phyloP scores from a whole-genome alignment of 2,329 filamentous ascomycete species.

The Pseudopithomyces maydicus region DNA sequence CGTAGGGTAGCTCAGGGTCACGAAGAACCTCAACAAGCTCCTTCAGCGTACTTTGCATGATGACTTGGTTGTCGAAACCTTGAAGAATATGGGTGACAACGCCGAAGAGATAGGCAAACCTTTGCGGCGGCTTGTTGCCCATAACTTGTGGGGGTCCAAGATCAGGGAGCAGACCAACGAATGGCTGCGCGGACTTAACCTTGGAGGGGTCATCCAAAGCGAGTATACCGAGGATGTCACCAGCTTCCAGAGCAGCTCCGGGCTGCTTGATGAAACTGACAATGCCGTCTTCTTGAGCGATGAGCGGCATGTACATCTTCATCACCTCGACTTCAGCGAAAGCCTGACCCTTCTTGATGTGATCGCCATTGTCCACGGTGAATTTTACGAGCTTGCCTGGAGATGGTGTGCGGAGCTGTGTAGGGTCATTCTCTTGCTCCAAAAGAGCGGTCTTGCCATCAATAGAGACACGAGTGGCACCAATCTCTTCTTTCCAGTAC shows the following conservation, averaged over 20 bases:
- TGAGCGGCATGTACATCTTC: conserved; percentile 99
- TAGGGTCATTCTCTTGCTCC: conserved; percentile 98
- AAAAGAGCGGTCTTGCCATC: conserved; percentile 98
- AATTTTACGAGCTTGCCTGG: conserved; percentile 99
- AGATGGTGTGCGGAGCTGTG: conserved; percentile 90
- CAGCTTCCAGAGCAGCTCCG: conserved; percentile 94
- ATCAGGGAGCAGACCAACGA: conserved; percentile 86
- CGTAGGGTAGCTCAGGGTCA: conserved; percentile 88
- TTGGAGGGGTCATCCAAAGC: conserved; percentile 93
- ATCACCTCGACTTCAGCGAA: conserved; percentile 99
- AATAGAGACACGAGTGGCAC: conserved; percentile 91
- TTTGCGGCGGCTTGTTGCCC: conserved; percentile 89
- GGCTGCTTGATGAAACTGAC: conserved; percentile 99
- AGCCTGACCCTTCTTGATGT: conserved; percentile 88
- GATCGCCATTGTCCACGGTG: conserved; percentile 91
- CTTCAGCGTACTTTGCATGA: conserved; percentile 86
- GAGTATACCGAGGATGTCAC: conserved; percentile 97
- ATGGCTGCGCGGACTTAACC: conserved; percentile 95
- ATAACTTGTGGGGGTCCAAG: conserved; percentile 85
- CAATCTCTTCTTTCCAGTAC: conserved; percentile 99
- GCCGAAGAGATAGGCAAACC: conserved; percentile 76
- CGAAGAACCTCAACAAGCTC: conserved; percentile 90
- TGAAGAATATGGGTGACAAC: conserved; percentile 86
- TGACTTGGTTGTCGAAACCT: conserved; percentile 96
- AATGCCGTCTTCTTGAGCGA: conserved; percentile 92